phyloP scores from a whole-genome alignment of 1,284 basidiomycete genomes.

The Ustilago cynodontis region DNA sequence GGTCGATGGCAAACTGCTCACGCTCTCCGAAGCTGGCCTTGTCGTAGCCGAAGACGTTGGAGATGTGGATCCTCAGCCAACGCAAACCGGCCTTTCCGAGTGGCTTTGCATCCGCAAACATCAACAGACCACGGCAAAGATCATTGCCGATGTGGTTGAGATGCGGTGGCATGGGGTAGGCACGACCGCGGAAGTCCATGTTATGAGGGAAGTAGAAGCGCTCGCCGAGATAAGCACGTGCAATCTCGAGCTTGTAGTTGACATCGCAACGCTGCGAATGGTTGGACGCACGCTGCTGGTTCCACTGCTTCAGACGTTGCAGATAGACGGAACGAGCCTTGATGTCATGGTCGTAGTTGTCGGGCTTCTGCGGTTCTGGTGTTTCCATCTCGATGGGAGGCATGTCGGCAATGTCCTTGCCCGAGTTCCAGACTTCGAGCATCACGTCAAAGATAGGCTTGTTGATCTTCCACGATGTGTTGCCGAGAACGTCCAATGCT shows the following conservation, averaged over 20 bases:
- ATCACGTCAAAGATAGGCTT: conserved; percentile 80
- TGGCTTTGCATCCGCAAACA: conserved; percentile 84
- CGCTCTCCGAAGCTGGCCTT: conserved; percentile 95
- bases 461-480: conserved; percentile 93
- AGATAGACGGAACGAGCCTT: conserved; percentile 77
- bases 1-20: conserved; percentile 81
- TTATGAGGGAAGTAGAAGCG: conserved; percentile 95
- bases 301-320: conserved; percentile 76
- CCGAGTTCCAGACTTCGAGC: conserved; percentile 82
- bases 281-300: conserved; percentile 52
- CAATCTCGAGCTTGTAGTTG: conserved; percentile 98
- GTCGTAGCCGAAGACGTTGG: conserved; percentile 93
- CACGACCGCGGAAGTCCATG: conserved; percentile 96
- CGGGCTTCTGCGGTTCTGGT: conserved; percentile 76
- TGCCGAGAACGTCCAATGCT: conserved; percentile 88
- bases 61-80: conserved; percentile 92
- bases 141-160: conserved; percentile 97
- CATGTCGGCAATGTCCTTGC: conserved; percentile 72
- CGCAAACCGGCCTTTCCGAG: conserved; percentile 83
- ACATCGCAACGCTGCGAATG: conserved; percentile 92
- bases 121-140: conserved; percentile 87
- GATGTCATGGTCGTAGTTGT: conserved; percentile 78
- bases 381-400: conserved; percentile 57
- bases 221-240: conserved; percentile 87
- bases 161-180: conserved; percentile 96